Percentiles rank a stretch among this genome's conserved stretches.
These are phyloP conservation scores for Piper betle DNA, from an alignment of 164 flowering plant species.

Conservation along the genomic window DNA sequence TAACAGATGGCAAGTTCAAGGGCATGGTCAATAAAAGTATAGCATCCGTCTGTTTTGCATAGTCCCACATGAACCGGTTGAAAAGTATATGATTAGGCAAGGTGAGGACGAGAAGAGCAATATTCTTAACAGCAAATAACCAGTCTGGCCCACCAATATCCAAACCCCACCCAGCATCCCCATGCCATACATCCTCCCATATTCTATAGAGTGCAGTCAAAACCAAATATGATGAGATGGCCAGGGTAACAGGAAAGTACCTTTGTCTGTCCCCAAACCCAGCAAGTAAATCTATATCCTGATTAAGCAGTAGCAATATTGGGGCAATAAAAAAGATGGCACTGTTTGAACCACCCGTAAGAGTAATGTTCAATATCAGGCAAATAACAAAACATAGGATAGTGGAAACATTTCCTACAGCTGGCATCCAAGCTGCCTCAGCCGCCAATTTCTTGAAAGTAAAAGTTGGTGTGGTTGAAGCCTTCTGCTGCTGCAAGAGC, in stretches of 20 bases:
- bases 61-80: conserved; percentile 91
- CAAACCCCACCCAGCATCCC: conserved; percentile 77
- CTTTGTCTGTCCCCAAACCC: conserved; percentile 93
- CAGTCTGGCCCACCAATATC: conserved; percentile 91
- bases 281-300: conserved; percentile 87
- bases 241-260: conserved; percentile 81
- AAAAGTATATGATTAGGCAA: conserved; percentile 91
- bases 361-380: conserved; percentile 57
- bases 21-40: conserved; percentile 65
- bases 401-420: conserved; percentile 93
- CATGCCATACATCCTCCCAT: conserved; percentile 92
- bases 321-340: conserved; percentile 93
- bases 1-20: conserved; percentile 67
- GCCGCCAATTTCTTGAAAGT: conserved; percentile 80
- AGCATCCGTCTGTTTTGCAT: conserved; percentile 53
- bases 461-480: conserved; percentile 50
- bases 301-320: conserved; percentile 79
- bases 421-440: conserved; percentile 99
- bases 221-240: conserved; percentile 59
- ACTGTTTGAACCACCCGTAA: conserved; percentile 89
- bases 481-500: conserved; percentile 74
- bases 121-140: conserved; percentile 84
- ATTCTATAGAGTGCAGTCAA: conserved; percentile 63
- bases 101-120: conserved; percentile 78
- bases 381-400: conserved; percentile 89